Evolutionary conservation across 176 grass and related monocot species (phyloP).

Genomic region (maize (Zea mays)): Zm-B73-REFERENCE-NAM-5.0 NC_050103.1:122902501-122903000

Average conservation of each 20-base stretch:
- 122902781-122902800: not conserved
- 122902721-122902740: not conserved
- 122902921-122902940: not conserved
- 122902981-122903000: not conserved
- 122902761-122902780: no score
- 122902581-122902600: slow-evolving; percentile 21
- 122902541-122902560: slow-evolving; percentile 25
- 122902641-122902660: slow-evolving; percentile 19
- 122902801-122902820: slow-evolving; percentile 26
- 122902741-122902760: not conserved
- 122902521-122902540: not conserved
- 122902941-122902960: not conserved
- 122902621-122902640: not conserved
- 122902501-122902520: slow-evolving; percentile 59
- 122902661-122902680: not conserved
- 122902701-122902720: not conserved
- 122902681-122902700: no score
- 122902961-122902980: not conserved
- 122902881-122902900: not conserved
- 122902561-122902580: slow-evolving; percentile 1
- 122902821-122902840: slow-evolving; percentile 36
- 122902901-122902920: not conserved
- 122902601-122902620: slow-evolving; percentile 3
- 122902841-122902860: slow-evolving; percentile 11
- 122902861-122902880: not conserved